Conservation (phyloP, 2,329 filamentous ascomycete genomes). For the Lecanicillium sp. region DNA sequence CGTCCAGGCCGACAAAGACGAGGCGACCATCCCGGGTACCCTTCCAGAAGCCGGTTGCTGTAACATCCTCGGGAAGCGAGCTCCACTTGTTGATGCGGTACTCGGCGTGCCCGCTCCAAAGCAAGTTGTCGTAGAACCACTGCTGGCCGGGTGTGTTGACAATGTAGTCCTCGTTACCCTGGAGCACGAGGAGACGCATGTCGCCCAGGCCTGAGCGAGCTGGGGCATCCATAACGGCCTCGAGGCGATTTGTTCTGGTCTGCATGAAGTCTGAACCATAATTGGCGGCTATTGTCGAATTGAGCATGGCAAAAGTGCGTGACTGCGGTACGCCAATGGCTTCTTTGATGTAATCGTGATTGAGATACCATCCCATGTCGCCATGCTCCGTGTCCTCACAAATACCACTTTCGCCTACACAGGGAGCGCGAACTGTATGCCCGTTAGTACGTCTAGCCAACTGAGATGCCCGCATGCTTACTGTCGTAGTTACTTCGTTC, state of each 20-base stretch:
- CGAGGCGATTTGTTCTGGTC: background rate
- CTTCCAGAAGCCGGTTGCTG: slow-evolving; percentile 15
- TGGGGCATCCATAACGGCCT: background rate
- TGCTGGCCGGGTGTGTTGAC: slow-evolving; percentile 20
- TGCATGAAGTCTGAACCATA: background rate
- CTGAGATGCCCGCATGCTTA: too few relatives aligned
- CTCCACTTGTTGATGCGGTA: slow-evolving; percentile 29
- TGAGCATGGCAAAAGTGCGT: slow-evolving; percentile 6
- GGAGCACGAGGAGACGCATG: slow-evolving; percentile 16
- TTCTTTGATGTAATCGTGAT: slow-evolving; percentile 14
- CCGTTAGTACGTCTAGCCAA: slow-evolving; percentile 27
- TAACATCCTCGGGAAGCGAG: background rate
- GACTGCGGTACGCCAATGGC: slow-evolving; percentile 18
- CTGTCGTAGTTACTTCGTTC: slow-evolving; percentile 40
- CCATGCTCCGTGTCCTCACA: slow-evolving; percentile 22
- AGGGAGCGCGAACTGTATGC: slow-evolving; percentile 16
- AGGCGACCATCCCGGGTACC: slow-evolving; percentile 14
- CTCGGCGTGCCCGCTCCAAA: slow-evolving; percentile 37
- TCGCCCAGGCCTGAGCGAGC: slow-evolving; percentile 2
- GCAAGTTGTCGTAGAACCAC: slow-evolving; percentile 33
- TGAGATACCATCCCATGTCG: slow-evolving; percentile 18
- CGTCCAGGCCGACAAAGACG: slow-evolving; percentile 26
- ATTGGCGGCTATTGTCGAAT: background rate
- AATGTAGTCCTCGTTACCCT: slow-evolving; percentile 18
- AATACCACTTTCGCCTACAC: background rate